These are phyloP conservation scores for Leccinum subtestaceum DNA, from an alignment of 768 basidiomycete species.

Conservation along the genomic window DNA sequence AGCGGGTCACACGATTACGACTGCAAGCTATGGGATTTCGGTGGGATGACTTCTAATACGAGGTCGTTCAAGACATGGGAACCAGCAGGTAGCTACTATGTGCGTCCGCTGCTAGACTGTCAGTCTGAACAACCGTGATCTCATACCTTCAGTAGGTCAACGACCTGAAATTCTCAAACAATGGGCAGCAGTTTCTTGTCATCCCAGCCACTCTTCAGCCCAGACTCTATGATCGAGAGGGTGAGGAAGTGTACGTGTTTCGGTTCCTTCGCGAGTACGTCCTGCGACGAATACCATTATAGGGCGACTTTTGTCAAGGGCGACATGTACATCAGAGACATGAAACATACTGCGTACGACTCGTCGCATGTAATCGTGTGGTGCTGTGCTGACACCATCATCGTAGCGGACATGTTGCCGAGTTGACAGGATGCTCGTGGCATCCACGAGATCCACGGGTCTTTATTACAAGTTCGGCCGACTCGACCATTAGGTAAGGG, in stretches of 20 bases:
- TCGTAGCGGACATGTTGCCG: slow-evolving; percentile 87
- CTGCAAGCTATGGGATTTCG: slow-evolving; percentile 98
- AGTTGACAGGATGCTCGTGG: slow-evolving; percentile 87
- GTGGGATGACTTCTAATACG: slow-evolving; percentile 88
- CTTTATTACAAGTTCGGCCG: slow-evolving; percentile 93
- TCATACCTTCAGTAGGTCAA: slow-evolving; percentile 57
- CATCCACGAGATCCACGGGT: slow-evolving; percentile 81
- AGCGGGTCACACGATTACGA: slow-evolving; percentile 98
- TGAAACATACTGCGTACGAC: slow-evolving; percentile 95
- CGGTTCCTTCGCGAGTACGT: slow-evolving; percentile 20
- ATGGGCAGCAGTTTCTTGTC: slow-evolving; percentile 81
- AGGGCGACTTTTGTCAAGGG: slow-evolving; percentile 87
- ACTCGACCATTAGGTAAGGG: slow-evolving; percentile 86
- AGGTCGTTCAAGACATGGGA: slow-evolving; percentile 98
- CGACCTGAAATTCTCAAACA: slow-evolving; percentile 85
- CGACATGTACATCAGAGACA: slow-evolving; percentile 96
- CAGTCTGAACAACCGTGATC: background rate
- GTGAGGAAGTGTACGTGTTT: slow-evolving; percentile 80
- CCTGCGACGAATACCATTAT: slow-evolving; percentile 47
- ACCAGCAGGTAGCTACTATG: slow-evolving; percentile 89
- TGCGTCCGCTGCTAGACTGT: slow-evolving; percentile 32
- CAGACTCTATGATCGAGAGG: slow-evolving; percentile 88
- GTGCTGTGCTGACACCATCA: slow-evolving; percentile 5
- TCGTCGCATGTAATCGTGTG: slow-evolving; percentile 7
- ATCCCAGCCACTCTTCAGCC: slow-evolving; percentile 87